Evolutionary conservation across 2,329 filamentous ascomycete genomes (phyloP), one percentile per base, ranked within the genome.

Genomic region (Cladosporium colombiae): DNA sequence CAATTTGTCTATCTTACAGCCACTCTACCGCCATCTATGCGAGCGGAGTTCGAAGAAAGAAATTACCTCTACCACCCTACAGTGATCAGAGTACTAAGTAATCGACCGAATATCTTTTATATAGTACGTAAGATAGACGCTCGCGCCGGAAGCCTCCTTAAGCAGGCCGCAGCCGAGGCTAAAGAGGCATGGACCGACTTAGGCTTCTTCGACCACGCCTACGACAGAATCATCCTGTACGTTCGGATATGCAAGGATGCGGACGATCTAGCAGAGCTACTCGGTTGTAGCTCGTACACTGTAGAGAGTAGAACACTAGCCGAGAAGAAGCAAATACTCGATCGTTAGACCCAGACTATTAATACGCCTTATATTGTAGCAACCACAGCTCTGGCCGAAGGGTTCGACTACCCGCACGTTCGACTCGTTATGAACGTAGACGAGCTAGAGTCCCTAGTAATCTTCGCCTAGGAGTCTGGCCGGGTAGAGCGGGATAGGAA

Each of bases 391-490:
- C 58, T 68, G 3, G 44, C 35, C 18, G 52, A 57, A 11, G 46
- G 66, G 10, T 60, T 68, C 37, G 64, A 68, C 44, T 64, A 66
- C 44, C 59, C 55, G 11, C 25, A 66, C 40, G 46, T 68, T 11
- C 50, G 52, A 7, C 53, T 68, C 29, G 60, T 62, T n/a, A 59
- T 68, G 11, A 57, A 68, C n/a, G 46, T 65, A 27, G 55, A 66
- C 63, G 63, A 66, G 52, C 66, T 53, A 8, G 57, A 66, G 8
- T 64, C 58, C 23, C 31, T 68, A 27, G 53, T 68, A n/a, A 21
- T 58, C 18, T 68, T 68, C 31, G 59, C 64, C 11, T 35, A 68
- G 52, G 60, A 68, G 53, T 66, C 64, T 37, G 25, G 66, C 8
- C 52, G 53, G 27, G 64, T 40, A 6, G 55, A 59, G 11, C 33